Conservation (phyloP, 139 green algal species). For the Coelastrella sp. region DNA sequence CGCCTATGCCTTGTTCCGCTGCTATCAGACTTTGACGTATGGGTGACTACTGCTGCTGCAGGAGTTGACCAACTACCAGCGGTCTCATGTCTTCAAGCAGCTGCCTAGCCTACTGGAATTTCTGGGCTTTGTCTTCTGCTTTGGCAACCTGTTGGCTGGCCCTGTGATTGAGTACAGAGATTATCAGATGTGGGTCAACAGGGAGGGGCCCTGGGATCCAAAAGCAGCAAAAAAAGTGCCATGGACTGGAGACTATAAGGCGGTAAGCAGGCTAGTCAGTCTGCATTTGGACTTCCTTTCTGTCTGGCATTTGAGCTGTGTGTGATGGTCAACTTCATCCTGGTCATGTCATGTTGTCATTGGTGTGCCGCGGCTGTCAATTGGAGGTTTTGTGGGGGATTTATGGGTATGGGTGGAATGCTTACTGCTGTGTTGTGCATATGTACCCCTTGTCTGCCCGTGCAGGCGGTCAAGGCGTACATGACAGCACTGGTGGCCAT, state of each 20-base stretch:
- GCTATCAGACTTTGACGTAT: not conserved
- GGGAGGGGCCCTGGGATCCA: constrained; percentile 32
- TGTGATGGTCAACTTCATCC: not conserved
- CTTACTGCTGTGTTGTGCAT: not conserved
- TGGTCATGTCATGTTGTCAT: not conserved
- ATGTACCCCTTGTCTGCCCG: too few relatives aligned
- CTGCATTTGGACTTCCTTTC: not conserved
- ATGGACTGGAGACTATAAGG: constrained; percentile 14
- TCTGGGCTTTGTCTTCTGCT: constrained; percentile 78
- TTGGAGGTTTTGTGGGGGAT: not conserved
- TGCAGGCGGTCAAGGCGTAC: constrained; percentile 28
- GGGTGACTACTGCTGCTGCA: not conserved
- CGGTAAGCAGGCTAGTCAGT: not conserved
- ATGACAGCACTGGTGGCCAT: not conserved
- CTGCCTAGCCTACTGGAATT: constrained; percentile 74
- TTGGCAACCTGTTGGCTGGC: constrained; percentile 87
- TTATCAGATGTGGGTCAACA: constrained; percentile 63
- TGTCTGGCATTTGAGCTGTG: not conserved
- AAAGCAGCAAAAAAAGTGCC: constrained; percentile 37
- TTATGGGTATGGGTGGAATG: not conserved
- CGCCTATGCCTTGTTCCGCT: not conserved
- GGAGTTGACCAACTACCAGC: constrained; percentile 55
- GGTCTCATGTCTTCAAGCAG: constrained; percentile 9
- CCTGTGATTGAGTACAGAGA: constrained; percentile 85
- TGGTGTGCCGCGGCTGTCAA: not conserved